phyloP scores from a whole-genome alignment of 805 yeast species.

The Cyberlindnera galapagoensis region DNA sequence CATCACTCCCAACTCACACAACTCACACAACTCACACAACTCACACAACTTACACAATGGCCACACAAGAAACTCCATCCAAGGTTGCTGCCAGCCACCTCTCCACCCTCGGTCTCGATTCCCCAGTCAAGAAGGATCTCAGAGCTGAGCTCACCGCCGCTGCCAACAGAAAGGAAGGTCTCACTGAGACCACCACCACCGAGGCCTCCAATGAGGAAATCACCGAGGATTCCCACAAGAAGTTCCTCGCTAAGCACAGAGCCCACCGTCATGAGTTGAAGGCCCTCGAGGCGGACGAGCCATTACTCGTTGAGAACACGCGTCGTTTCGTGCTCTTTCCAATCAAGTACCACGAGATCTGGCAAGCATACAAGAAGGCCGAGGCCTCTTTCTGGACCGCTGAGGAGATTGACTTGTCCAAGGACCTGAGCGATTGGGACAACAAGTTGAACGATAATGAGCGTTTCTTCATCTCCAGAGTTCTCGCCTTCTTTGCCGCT shows the following conservation, averaged over 20 bases:
- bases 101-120: slow-evolving; percentile 42
- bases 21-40: background rate
- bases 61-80: slow-evolving; percentile 65
- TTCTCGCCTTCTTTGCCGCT: slow-evolving; percentile 96
- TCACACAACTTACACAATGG: slow-evolving; percentile 13
- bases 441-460: slow-evolving; percentile 83
- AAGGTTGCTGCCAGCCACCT: slow-evolving; percentile 55
- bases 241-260: slow-evolving; percentile 54
- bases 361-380: slow-evolving; percentile 98
- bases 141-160: slow-evolving; percentile 35
- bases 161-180: slow-evolving; percentile 31
- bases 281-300: slow-evolving; percentile 81
- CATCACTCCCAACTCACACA: too few species aligned
- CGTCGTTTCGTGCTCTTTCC: slow-evolving; percentile 92
- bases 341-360: slow-evolving; percentile 92
- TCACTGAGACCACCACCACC: slow-evolving; percentile 9
- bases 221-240: slow-evolving; percentile 34
- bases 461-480: slow-evolving; percentile 86
- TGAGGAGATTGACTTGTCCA: slow-evolving; percentile 93
- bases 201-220: slow-evolving; percentile 19
- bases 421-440: slow-evolving; percentile 92
- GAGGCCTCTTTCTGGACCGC: slow-evolving; percentile 99
- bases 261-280: slow-evolving; percentile 69
- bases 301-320: slow-evolving; percentile 76
- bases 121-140: slow-evolving; percentile 38